Base-by-base conservation (phyloP, 2,329 filamentous ascomycete genomes). In the Amylocarpus encephaloides region DNA sequence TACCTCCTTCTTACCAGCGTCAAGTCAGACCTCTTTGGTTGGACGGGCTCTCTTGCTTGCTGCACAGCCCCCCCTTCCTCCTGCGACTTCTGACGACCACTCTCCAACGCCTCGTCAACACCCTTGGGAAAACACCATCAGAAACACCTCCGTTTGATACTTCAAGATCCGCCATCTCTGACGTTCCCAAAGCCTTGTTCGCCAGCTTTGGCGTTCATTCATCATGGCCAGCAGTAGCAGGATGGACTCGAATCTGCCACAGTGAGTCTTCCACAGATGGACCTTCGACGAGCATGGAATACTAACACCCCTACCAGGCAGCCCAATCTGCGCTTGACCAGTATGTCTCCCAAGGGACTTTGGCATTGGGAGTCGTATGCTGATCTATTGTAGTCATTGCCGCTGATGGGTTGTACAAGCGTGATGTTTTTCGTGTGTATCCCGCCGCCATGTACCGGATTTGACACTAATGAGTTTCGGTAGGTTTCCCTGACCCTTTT, bases 401-500 rank as follows among this genome's bases (percentile, higher is more conserved):
- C 62, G 93, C 93, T 62, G 93, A 98, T 78, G 93, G 93, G 54
- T 78, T 98, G 59, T 97, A 96, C 78, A 98, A 97, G 77, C 85
- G 93, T 72, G 93, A 98, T 88, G 91, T 98, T 55, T 97, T 98
- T 73, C 82, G 93, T 97, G 85, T 64, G 89, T 82, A 43, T 16
- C 48, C 44, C 52, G 52, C 38, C 22, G 38, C 50, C 18, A n/a
- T 39, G 5, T 12, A 19, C 30, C 19, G 18, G 46, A 34, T 16
- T n/a, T 5, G 41, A 32, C 12, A 45, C 19, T 53, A 47, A 48
- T 57, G 62, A 50, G 60, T 41, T 48, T 49, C 48, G 41, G 22
- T 63, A 97, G 93, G 92, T 67, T 95, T 97, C 61, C 93, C 93
- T 52, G 93, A 98, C 70, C 93, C 93, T 19, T 98, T 98, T 68